Evolutionary conservation across 192 early-diverging fungal genomes (phyloP).

Genomic region (Geranomyces variabilis): DNA sequence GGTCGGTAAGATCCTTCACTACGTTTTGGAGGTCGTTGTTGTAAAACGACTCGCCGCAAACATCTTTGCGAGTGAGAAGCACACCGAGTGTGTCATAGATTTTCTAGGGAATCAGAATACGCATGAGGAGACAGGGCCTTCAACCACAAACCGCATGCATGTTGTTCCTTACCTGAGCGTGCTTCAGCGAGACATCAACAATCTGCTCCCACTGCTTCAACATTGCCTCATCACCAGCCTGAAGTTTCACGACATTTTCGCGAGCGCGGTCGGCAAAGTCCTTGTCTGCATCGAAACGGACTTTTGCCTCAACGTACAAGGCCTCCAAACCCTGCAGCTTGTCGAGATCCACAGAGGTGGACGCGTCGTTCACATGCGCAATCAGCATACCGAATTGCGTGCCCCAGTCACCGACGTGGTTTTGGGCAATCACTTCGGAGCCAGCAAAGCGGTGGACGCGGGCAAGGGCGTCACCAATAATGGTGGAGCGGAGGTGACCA

Average conservation of each 20-base stretch:
- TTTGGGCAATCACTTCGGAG: slow-evolving; percentile 89
- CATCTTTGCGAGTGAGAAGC: slow-evolving; percentile 15
- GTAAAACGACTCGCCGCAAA: slow-evolving; percentile 28
- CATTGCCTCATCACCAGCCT: slow-evolving; percentile 27
- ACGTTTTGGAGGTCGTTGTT: slow-evolving; percentile 50
- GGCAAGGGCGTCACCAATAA: slow-evolving; percentile 92
- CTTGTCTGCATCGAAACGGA: slow-evolving; percentile 26
- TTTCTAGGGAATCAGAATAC: slow-evolving; percentile 1
- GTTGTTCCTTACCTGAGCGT: slow-evolving; percentile 9
- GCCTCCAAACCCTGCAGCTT: slow-evolving; percentile 57
- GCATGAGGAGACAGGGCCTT: background rate
- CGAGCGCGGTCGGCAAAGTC: slow-evolving; percentile 28
- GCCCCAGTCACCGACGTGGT: slow-evolving; percentile 99
- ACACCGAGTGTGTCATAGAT: slow-evolving; percentile 31
- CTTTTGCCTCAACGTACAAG: slow-evolving; percentile 29
- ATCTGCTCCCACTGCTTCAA: slow-evolving; percentile 30
- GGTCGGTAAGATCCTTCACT: slow-evolving; percentile 71
- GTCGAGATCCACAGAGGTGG: slow-evolving; percentile 9
- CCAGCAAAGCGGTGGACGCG: slow-evolving; percentile 84
- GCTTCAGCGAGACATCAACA: slow-evolving; percentile 29
- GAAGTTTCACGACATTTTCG: slow-evolving; percentile 29
- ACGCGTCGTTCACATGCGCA: slow-evolving; percentile 17
- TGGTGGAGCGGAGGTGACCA: slow-evolving; percentile 96
- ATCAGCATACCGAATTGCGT: slow-evolving; percentile 88
- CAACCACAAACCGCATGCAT: background rate